phyloP scores from a whole-genome alignment of 345 rosid species.

The Bretschneidera sinensis region DNA sequence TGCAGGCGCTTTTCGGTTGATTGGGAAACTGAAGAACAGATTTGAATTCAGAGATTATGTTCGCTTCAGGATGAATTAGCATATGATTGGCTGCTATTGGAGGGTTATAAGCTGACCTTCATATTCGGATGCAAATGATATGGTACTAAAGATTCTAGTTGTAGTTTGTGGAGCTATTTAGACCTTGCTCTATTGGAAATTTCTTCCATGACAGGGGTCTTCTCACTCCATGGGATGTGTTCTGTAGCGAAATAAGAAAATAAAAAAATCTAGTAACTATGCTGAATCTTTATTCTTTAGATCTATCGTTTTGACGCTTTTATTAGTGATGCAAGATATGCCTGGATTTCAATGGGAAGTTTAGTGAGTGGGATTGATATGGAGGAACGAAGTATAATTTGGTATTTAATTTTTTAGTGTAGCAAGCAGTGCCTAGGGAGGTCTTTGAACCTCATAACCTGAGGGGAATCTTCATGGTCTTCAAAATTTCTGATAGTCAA shows the following conservation, averaged over 20 bases:
- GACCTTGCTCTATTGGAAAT: conserved; percentile 18
- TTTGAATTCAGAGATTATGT: conserved; percentile 30
- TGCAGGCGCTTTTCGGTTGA: conserved; percentile 42
- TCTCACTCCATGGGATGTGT: conserved; percentile 7
- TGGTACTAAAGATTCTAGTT: conserved; percentile 23
- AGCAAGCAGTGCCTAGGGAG: conserved; percentile 8
- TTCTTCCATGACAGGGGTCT: conserved; percentile 9
- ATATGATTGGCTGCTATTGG: conserved; percentile 25
- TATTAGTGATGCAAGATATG: conserved; percentile 1
- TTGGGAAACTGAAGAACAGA: conserved; percentile 34
- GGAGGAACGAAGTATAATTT: conserved; percentile 2
- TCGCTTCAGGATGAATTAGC: conserved; percentile 26
- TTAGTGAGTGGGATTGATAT: no score
- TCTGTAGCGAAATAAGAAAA: background rate
- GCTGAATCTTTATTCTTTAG: background rate
- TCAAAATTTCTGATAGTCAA: conserved; percentile 14
- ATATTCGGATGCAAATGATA: conserved; percentile 16
- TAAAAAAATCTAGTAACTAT: background rate
- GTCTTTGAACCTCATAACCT: conserved; percentile 8
- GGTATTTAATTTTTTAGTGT: conserved; percentile 6
- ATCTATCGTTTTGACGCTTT: conserved; percentile 1
- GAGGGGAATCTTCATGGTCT: conserved; percentile 10
- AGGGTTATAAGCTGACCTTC: conserved; percentile 18
- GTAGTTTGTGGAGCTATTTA: conserved; percentile 17
- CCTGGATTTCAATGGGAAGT: conserved; percentile 5